Base-by-base conservation (phyloP, 257 asterid genomes). In the Scutellaria minor region DNA sequence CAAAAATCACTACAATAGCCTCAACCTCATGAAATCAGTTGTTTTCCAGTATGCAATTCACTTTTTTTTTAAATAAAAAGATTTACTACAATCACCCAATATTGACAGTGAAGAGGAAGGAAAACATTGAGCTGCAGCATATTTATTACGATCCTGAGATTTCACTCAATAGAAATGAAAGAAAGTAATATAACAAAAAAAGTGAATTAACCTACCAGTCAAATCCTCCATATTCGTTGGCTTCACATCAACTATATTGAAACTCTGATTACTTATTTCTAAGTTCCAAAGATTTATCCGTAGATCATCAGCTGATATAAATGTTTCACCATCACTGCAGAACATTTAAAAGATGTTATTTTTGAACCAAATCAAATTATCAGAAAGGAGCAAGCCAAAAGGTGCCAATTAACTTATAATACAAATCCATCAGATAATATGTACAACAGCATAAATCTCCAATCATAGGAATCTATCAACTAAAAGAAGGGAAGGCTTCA, bases 211-310 rank as follows among this genome's bases (percentile, higher is more conserved):
- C 74, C 78, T 54, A 87, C 97, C 97, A 66, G 97, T 90, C 76
- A 90, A 86, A 82, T 90, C 97, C 85, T 90, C 97, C 97, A 90
- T 90, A 79, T 90, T 90, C 44, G 96, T 41, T 44, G 97, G 97
- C 83, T 90, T 90, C 66, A 90, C 96, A 83, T 90, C 97, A 78
- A 90, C 96, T 46, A 90, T 88, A 79, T 90, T 90, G 83, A 88
- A 90, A 85, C 97, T 90, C 79, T 90, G 97, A 79, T 84, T 87
- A 75, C 96, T 90, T 73, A 90, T 87, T 81, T 90, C 94, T 86
- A 90, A 83, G 86, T 90, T 90, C 97, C 97, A 90, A 55, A 90
- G 96, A 82, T 90, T 90, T 80, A 90, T 82, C 64, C 96, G 87
- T 48, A 90, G 86, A 80, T 90, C 97, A 80, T 90, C 97, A 74